Percentiles rank a stretch among this genome's conserved stretches.
Conservation (phyloP, 345 rosid species). For the Acer negundo region DNA sequence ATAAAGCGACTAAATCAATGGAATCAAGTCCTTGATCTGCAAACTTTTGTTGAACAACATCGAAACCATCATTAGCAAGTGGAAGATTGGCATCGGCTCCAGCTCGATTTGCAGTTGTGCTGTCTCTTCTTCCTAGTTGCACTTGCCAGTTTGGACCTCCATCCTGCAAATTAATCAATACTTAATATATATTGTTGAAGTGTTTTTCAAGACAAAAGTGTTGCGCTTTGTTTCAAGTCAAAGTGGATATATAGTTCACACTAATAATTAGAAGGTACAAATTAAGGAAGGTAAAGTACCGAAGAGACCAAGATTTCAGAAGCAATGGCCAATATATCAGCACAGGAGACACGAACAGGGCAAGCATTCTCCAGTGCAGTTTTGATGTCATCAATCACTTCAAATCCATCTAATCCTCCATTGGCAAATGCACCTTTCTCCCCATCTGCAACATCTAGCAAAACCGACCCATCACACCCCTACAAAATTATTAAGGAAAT, state of each 20-base stretch:
- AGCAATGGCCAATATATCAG: constrained; percentile 56
- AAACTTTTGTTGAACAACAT: background rate
- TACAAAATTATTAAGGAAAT: constrained; percentile 7
- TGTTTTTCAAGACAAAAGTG: no score
- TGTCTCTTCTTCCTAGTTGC: constrained; percentile 36
- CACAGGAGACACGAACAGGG: constrained; percentile 62
- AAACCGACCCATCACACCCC: constrained; percentile 63
- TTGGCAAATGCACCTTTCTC: constrained; percentile 45
- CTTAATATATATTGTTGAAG: no score
- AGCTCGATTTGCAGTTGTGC: background rate
- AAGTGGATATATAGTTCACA: no score
- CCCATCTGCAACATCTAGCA: constrained; percentile 38
- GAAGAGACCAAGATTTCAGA: constrained; percentile 45
- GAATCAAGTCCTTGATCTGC: constrained; percentile 7
- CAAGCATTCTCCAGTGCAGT: constrained; percentile 54
- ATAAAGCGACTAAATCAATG: constrained; percentile 13
- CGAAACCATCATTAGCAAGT: background rate
- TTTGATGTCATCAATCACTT: constrained; percentile 50
- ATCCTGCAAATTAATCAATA: constrained; percentile 18
- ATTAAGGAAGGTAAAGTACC: constrained; percentile 24
- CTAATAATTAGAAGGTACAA: no score
- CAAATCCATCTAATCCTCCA: constrained; percentile 31
- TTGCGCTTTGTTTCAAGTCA: no score
- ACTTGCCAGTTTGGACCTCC: constrained; percentile 40
- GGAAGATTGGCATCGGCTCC: constrained; percentile 5